Evolutionary conservation across 2,329 filamentous ascomycete genomes (phyloP), one percentile per base, ranked within the genome.

Genomic region (Stachybotrys echinatus): DNA sequence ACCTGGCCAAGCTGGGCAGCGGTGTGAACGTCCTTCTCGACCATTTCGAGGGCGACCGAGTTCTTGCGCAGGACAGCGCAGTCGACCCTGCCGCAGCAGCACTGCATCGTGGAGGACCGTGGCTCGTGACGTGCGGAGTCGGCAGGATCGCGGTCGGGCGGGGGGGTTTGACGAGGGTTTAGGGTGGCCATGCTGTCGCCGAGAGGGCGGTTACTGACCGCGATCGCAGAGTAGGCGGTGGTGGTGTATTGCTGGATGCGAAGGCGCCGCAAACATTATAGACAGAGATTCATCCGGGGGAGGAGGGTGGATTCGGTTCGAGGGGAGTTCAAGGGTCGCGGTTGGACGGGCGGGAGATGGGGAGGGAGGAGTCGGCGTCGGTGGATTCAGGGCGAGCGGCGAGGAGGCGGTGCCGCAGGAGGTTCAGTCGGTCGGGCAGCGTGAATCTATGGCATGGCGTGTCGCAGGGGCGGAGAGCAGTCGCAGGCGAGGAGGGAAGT

Each of bases 1-100:
- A 96, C 92, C 88, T 96, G 89, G 57, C 94, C 94, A 61, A 96
- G 80, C 65, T 87, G 81, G 45, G 91, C 94, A 39, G 94, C 94
- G 48, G 83, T 89, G 60, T 85, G 84, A 48, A 96, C 88, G 72
- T 96, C 89, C 60, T 86, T 87, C 71, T 97, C 92, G 56, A 97
- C 79, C 53, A 82, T 86, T 59, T 89, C 85, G 44, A 97, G 77
- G 54, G 90, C 77, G 43, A 80, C 77, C 67, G 84, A 85, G 70
- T 92, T 96, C 71, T 92, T 86, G 67, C 82, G 83, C 54, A 96
- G 78, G 65, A 88, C 89, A 58, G 84, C 80, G 69, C 92, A 97
- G 61, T 90, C 84, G 54, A 76, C 66, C 57, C 83, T 84, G 50
- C 91, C 92, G 73, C 92, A 99, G 73, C 92, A 99, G 76, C 94